Evolutionary conservation across 2,329 filamentous ascomycete genomes (phyloP), one percentile per base, ranked within the genome.

Genomic region (Aspergillus vadensis): DNA sequence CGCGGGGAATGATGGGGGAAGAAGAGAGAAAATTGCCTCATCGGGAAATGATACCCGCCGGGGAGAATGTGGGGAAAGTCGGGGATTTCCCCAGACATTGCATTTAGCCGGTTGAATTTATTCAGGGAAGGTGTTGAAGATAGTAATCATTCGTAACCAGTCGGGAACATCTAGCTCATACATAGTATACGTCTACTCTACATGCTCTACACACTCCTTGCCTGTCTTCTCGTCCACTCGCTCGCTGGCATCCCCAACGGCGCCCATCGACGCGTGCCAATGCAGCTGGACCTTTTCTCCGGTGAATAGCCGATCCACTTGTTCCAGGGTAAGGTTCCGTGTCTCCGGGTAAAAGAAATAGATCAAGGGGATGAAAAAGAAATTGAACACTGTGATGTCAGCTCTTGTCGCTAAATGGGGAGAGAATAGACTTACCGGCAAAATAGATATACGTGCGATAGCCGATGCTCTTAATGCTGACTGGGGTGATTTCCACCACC

Each of bases 321-420:
- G 71, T 50, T 76, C 73, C 25, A 75, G 65, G 3, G 70, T 69
- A 23, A 73, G 67, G 27, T 69, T 69, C 25, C 69, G 70, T 0
- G 73, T 71, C 55, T 76, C 72, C 7, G 75, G 74, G 44, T 76
- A 76, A 57, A 76, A 70, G 59, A 76, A 69, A 68, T 81, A 82
- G 25, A 82, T 77, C 10, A 80, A 73, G 1, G 82, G 82, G 2
- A 85, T 75, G 69, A 85, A 84, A 23, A 73, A 72, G 59, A 75
- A 79, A 64, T 83, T 82, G 70, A 81, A 77, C 1, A 80, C 70
- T 67, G 17, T 38, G 21, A 8, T n/a, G 32, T 36, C 12, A 36
- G 32, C 32, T 36, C 1, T 6, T 0, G 6, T 36, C 12, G 10
- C 32, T 36, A 12, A 30, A 10, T 8, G 15, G 2, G 6, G 9